phyloP scores from a whole-genome alignment of 2,329 filamentous ascomycete genomes.

The Fusarium albosuccineum region DNA sequence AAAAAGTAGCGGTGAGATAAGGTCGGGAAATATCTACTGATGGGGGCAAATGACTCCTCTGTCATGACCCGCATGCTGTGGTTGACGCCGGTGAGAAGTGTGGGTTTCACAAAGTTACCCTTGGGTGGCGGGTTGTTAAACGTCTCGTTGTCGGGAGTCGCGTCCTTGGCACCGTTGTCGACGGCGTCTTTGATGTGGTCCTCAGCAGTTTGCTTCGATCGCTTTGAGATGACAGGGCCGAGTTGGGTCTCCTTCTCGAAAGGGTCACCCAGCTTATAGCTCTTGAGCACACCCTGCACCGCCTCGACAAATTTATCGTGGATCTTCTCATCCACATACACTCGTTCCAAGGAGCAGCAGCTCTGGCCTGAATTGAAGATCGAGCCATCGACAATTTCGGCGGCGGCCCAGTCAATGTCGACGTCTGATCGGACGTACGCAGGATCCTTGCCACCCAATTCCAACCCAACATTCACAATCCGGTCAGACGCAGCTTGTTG shows the following conservation, averaged over 20 bases:
- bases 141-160: constrained; percentile 83
- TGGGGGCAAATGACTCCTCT: constrained; percentile 87
- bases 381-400: constrained; percentile 95
- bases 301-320: constrained; percentile 86
- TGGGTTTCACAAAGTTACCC: constrained; percentile 91
- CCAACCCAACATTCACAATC: constrained; percentile 86
- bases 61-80: constrained; percentile 91
- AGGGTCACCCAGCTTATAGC: constrained; percentile 91
- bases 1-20: not conserved
- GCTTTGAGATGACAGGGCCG: constrained; percentile 88
- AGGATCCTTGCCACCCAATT: constrained; percentile 95
- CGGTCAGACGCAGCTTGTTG: constrained; percentile 87
- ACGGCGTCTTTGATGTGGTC: constrained; percentile 86
- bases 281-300: constrained; percentile 81
- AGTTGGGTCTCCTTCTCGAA: constrained; percentile 83
- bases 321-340: constrained; percentile 89
- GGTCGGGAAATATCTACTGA: constrained; percentile 26
- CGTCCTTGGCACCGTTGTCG: constrained; percentile 84
- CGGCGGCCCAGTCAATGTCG: constrained; percentile 89
- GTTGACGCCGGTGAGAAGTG: constrained; percentile 81
- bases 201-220: constrained; percentile 80
- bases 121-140: constrained; percentile 79
- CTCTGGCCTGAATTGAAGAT: constrained; percentile 99
- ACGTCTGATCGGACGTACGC: constrained; percentile 90
- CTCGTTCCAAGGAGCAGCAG: constrained; percentile 91